Base-by-base conservation (phyloP, 495 filamentous ascomycete genomes). In the Tuber magnatum region DNA sequence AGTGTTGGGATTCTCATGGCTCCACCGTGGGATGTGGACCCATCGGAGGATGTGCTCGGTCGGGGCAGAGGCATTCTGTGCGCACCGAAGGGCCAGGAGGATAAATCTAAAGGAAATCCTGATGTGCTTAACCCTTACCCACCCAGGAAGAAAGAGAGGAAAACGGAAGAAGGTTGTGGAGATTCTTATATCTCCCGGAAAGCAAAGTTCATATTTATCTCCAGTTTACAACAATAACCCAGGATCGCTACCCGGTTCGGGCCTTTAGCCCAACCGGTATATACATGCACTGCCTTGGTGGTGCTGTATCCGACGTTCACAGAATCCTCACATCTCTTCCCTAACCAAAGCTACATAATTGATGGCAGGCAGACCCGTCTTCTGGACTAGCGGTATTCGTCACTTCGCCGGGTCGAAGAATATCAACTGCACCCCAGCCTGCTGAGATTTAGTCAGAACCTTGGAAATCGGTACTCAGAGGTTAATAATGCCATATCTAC, bases 11-110 rank as follows among this genome's bases (percentile, higher is more conserved):
- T 81, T 9, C 79, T 80, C 81, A 85, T 83, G 40, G 81, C 75
- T n/a, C 84, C 84, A 43, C 83, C 83, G 79, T 85, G 79, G 42
- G 83, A 82, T 16, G 81, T 84, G 78, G 84, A 84, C 6, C 74
- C 83, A 85, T 44, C 81, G 81, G 42, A 85, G 82, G 73, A 83
- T n/a, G n/a, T 84, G 83, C 81, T 83, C 3, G 1, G 56, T 35
- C 56, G 28, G 1, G 5, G 28, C 4, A 65, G 28, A 32, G 12
- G 56, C 28, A 35, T 65, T 35, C 56, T 35, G 3, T 4, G 28
- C 32, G 12, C 4, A 8, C 1, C 18, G 14, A 28, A 4, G 3
- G 12, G 0, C 28, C 12, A 35, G 28, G 56, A 65, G 28, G 14
- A 8, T 6, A 35, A 35, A 65, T 65, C 32, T 20, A 18, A 65